A percentile compares a stretch with the other conserved stretches of the same genome.
Evolutionary conservation across 768 basidiomycete species (phyloP).

Genomic region (Leccinellum luteum): DNA sequence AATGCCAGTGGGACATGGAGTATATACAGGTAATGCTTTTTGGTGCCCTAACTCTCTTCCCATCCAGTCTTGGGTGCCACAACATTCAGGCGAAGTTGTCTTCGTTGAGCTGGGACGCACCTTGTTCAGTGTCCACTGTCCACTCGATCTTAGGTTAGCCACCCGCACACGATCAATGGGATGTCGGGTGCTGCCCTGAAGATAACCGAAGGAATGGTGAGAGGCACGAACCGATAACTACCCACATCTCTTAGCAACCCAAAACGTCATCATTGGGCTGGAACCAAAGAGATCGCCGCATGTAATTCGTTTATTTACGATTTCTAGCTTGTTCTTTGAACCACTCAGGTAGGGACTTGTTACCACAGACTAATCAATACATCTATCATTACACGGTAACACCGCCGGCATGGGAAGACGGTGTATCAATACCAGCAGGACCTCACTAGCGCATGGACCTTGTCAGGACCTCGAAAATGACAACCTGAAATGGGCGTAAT

Average conservation of each 20-base stretch:
- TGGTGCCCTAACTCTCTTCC: conserved; percentile 10
- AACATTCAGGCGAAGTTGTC: conserved; percentile 34
- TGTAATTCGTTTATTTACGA: conserved; percentile 26
- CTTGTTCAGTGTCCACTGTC: conserved; percentile 25
- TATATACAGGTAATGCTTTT: conserved; percentile 7
- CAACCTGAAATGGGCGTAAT: too few species aligned
- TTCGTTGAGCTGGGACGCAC: conserved; percentile 42
- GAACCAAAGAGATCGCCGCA: conserved; percentile 22
- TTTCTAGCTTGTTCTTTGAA: conserved; percentile 21
- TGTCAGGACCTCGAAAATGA: too few species aligned
- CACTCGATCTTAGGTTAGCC: conserved; percentile 1
- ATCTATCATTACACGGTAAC: too few species aligned
- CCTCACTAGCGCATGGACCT: conserved; percentile 20
- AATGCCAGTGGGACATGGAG: neutral
- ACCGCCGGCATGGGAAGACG: neutral
- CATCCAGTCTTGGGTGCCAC: conserved; percentile 19
- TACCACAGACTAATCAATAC: conserved; percentile 21
- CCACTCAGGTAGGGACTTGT: conserved; percentile 19
- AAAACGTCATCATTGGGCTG: conserved; percentile 32
- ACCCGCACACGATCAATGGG: neutral
- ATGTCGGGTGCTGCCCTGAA: neutral
- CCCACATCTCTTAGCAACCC: conserved; percentile 36
- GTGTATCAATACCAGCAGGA: neutral
- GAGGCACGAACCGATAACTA: conserved; percentile 28
- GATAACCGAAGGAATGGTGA: conserved; percentile 13